Percentiles rank a stretch among this genome's conserved stretches.
Conservation (phyloP, 352 stramenopile species). For the Pythium coloratum region DNA sequence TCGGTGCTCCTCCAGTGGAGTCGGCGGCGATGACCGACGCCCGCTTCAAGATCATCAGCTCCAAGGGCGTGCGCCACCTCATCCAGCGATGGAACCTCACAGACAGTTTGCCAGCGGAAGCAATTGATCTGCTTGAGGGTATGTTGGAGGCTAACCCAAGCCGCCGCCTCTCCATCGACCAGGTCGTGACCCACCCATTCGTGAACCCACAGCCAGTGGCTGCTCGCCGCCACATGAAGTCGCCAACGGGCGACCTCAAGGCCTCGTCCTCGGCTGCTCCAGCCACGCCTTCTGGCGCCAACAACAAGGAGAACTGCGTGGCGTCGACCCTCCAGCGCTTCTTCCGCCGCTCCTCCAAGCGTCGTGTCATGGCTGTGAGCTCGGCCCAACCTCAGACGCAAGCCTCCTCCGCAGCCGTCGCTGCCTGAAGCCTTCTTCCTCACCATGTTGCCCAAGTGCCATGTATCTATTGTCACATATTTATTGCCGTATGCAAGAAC, state of each 20-base stretch:
- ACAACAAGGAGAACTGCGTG: conserved; percentile 21
- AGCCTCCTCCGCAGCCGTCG: conserved; percentile 15
- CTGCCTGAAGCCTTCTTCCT: conserved; percentile 8
- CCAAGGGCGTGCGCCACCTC: conserved; percentile 57
- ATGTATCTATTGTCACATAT: conserved; percentile 27
- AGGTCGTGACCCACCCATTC: conserved; percentile 68
- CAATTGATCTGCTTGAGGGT: conserved; percentile 59
- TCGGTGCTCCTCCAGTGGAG: conserved; percentile 65
- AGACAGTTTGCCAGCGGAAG: conserved; percentile 42
- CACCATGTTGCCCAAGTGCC: neutral
- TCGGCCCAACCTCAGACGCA: conserved; percentile 19
- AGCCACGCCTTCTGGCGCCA: conserved; percentile 9
- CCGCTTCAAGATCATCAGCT: conserved; percentile 63
- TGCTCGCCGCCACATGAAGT: conserved; percentile 11
- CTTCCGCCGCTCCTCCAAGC: conserved; percentile 31
- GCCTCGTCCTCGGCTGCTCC: neutral
- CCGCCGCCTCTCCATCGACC: conserved; percentile 54
- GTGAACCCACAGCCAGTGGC: conserved; percentile 29
- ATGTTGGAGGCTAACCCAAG: conserved; percentile 67
- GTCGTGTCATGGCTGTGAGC: conserved; percentile 34
- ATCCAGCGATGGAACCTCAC: conserved; percentile 73
- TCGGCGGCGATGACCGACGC: conserved; percentile 52
- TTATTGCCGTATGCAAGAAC: conserved; percentile 22
- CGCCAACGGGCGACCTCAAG: conserved; percentile 19
- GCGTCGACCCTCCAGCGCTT: conserved; percentile 25